Evolutionary conservation across 2,329 filamentous ascomycete species (phyloP).

Genomic region (Sarocladiaceae sp.): DNA sequence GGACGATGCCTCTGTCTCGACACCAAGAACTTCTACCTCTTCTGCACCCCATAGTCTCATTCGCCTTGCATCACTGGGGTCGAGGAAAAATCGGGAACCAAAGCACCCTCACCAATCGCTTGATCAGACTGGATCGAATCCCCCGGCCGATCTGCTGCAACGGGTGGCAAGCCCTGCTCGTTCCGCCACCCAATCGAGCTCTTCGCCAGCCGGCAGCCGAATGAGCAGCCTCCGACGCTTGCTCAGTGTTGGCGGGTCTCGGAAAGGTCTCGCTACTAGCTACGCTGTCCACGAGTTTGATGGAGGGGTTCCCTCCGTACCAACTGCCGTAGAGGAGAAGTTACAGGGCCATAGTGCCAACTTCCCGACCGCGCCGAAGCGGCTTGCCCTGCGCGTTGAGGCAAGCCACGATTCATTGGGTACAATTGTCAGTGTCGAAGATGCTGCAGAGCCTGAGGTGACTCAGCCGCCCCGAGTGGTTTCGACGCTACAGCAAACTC

Average conservation of each 20-base stretch:
- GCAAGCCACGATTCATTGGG: slow-evolving; percentile 42
- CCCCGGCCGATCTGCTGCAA: not conserved
- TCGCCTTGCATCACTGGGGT: slow-evolving; percentile 16
- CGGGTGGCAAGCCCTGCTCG: not conserved
- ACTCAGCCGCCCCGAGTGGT: slow-evolving; percentile 6
- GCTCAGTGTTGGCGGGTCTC: slow-evolving; percentile 1
- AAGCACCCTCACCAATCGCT: slow-evolving; percentile 1
- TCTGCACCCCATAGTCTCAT: slow-evolving; percentile 10
- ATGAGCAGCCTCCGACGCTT: slow-evolving; percentile 7
- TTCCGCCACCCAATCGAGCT: not conserved
- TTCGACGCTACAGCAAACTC: slow-evolving; percentile 7
- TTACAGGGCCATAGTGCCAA: slow-evolving; percentile 8
- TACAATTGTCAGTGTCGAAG: slow-evolving; percentile 45
- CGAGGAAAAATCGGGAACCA: slow-evolving; percentile 15
- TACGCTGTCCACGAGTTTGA: slow-evolving; percentile 6
- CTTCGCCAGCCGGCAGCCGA: not conserved
- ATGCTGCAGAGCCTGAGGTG: slow-evolving; percentile 22
- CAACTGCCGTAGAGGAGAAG: slow-evolving; percentile 10
- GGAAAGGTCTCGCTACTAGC: not conserved
- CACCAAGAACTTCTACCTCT: slow-evolving; percentile 3
- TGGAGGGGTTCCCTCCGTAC: slow-evolving; percentile 10
- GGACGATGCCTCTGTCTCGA: slow-evolving; percentile 7
- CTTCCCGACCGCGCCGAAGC: slow-evolving; percentile 26
- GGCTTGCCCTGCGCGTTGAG: slow-evolving; percentile 29
- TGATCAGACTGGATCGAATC: slow-evolving; percentile 10